Conservation (phyloP, 495 filamentous ascomycete genomes). For the Aspergillus nidulans region DNA sequence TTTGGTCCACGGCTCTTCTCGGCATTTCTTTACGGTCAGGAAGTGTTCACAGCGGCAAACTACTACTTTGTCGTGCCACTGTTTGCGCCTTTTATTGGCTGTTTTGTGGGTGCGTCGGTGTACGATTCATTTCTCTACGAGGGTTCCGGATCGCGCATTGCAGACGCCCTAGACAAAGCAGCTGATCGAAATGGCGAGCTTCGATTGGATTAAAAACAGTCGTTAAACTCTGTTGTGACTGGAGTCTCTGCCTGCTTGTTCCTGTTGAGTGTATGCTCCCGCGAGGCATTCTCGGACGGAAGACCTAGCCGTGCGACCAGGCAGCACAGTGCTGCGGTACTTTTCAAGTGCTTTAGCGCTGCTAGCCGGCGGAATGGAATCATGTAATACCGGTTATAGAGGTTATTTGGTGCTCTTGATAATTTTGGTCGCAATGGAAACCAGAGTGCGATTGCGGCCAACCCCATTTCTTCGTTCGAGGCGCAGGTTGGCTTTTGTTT, state of each 20-base stretch:
- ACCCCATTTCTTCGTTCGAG: not conserved
- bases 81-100: conserved; percentile 31
- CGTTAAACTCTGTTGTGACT: not conserved
- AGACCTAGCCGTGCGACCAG: not conserved
- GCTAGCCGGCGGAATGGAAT: too few relatives aligned
- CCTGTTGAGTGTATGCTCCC: not conserved
- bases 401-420: not conserved
- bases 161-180: conserved; percentile 27
- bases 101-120: conserved; percentile 24
- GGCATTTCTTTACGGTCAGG: conserved; percentile 29
- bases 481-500: not conserved
- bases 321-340: not conserved
- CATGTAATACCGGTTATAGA: not conserved
- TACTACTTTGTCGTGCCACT: conserved; percentile 35
- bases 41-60: conserved; percentile 29
- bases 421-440: not conserved
- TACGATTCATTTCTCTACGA: conserved; percentile 31
- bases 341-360: not conserved
- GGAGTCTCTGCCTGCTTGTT: not conserved
- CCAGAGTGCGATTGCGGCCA: not conserved
- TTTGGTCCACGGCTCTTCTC: conserved; percentile 34
- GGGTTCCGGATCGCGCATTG: conserved; percentile 30
- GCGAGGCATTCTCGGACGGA: not conserved
- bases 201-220: conserved; percentile 20
- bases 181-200: conserved; percentile 23